Base-by-base conservation (phyloP, 2,329 filamentous ascomycete genomes). In the Colletotrichum falcatum region DNA sequence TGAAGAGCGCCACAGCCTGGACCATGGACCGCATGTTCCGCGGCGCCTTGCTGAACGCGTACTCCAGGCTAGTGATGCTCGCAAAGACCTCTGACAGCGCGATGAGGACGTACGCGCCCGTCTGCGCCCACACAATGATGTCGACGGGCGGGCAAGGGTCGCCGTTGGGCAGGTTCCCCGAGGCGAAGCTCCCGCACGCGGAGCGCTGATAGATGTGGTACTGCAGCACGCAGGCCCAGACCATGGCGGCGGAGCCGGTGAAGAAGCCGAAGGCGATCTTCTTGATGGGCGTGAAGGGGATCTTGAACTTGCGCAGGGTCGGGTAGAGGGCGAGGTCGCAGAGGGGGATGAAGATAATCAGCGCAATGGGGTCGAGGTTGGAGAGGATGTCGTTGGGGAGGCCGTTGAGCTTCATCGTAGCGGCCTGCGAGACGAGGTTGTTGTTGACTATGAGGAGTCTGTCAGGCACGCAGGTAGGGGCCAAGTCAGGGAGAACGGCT, bases 311-410 rank as follows among this genome's bases (percentile, higher is more conserved):
- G 75, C 90, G 88, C 56, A 94, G 85, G 28, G 85, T 75, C 0
- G 92, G 92, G 78, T 94, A 95, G 70, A 94, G 77, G 62, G 92
- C 58, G 26, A 83, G 84, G 77, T 95, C 85, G 75, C 87, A 84
- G 44, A 91, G 92, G 60, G 95, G 87, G 44, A 95, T 89, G 80
- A 95, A 95, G 20, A 93, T 95, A 61, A 93, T 95, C 78, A 95
- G 84, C 72, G 93, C 93, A 83, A 95, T 95, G 78, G 91, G 93
- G 73, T 85, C 88, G 61, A 95, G 88, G 80, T 94, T 94, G 73
- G 88, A 87, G 74, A 95, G 85, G 66, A 94, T 84, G 77, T 95
- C 92, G 82, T 94, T 95, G 72, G 92, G 92, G 3, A 94, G 86
- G 18, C 91, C 91, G 73, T 91, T 86, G 3, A 91, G 87, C 35